Evolutionary conservation across 73 alveolate genomes (phyloP).

Genomic region (Paramecium octaurelia): DNA sequence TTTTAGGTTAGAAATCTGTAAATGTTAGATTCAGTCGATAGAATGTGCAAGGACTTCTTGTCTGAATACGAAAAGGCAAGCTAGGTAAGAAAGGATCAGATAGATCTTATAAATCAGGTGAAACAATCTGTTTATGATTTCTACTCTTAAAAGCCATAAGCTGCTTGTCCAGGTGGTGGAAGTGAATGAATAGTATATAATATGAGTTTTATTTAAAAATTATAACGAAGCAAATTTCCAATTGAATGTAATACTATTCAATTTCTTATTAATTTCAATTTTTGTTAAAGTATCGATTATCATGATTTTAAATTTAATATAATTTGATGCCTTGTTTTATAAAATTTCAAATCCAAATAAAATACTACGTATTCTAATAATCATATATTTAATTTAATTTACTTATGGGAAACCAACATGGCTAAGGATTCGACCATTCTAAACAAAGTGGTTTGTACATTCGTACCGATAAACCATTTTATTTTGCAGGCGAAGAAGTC

Average conservation of each 20-base stretch:
- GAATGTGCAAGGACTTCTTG: conserved; percentile 5
- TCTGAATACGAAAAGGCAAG: conserved; percentile 34
- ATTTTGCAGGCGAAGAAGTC: conserved; percentile 11
- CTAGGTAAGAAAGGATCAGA: conserved; percentile 30
- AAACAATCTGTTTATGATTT: background rate
- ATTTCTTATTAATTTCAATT: background rate
- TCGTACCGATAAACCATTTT: background rate
- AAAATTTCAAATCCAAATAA: background rate
- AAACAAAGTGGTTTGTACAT: background rate
- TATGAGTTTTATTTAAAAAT: background rate
- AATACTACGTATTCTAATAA: background rate
- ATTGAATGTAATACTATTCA: too few relatives aligned
- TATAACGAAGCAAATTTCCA: background rate
- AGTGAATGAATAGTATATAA: background rate
- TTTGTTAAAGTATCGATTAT: background rate
- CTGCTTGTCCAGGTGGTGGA: background rate
- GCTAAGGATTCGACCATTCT: background rate
- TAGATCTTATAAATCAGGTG: conserved; percentile 3
- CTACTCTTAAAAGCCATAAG: background rate
- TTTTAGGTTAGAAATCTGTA: background rate
- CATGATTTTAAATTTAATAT: background rate
- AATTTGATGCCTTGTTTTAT: background rate
- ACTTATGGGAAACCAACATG: background rate
- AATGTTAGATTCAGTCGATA: conserved; percentile 8
- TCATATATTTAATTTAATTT: background rate